Evolutionary conservation across 164 flowering plant genomes (phyloP), one percentile per base, ranked within the genome.

Genomic region (Malania oleifera): DNA sequence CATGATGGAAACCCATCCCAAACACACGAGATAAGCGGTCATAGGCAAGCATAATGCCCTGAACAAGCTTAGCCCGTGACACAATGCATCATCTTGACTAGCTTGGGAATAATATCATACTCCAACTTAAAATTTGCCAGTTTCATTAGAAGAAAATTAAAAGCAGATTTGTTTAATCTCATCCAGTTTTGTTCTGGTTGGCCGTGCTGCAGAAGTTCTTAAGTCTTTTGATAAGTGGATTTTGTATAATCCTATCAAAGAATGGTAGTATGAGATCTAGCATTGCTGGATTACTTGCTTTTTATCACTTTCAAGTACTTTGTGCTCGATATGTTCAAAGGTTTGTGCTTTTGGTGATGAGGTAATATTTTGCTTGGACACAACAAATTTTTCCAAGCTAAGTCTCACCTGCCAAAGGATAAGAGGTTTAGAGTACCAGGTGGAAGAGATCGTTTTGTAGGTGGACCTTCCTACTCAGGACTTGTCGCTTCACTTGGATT

Each of bases 331-430:
- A 55, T 71, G 73, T 65, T 69, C 74, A 63, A 73, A 73, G 19
- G 65, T 54, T 51, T 73, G 77, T 9, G 64, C 69, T 57, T 67
- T 75, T 26, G 75, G 78, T 13, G 64, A 68, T n/a, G 17, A 26
- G 40, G 68, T 23, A 38, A 58, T 50, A 48, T 50, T 63, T 35
- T 29, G 25, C 7, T 78, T 78, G 1, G 64, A 50, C 27, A 60
- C 34, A 46, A 61, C 66, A 64, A 70, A 75, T 49, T 59, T 70
- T 51, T 75, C 79, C 70, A 78, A 59, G 64, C 62, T 65, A 57
- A 62, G 66, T 71, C 77, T 78, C 1, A 68, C 80, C 18, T 75
- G 76, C 82, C 82, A 78, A 50, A 80, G 82, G n/a, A n/a, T 69
- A 78, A 46, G 48, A 67, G 68, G 50, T 55, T 65, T 39, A 78